phyloP scores from a whole-genome alignment of 805 yeast species.

The Teunomyces atbi region DNA sequence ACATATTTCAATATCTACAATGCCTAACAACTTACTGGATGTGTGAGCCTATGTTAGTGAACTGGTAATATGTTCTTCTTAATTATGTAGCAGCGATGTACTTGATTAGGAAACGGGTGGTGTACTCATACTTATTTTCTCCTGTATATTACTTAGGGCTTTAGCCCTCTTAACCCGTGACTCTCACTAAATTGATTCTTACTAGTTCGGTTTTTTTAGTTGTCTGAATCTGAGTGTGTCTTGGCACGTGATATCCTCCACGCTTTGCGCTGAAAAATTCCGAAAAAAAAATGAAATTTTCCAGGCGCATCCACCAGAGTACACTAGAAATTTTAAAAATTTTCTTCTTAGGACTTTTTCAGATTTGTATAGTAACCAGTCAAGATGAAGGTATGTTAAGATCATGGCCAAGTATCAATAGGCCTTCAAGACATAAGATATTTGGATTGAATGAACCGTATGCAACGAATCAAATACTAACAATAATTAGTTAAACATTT shows the following conservation, averaged over 20 bases:
- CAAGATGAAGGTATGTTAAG: constrained; percentile 46
- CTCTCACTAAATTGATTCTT: neutral
- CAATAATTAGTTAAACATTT: constrained; percentile 80
- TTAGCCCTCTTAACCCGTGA: neutral
- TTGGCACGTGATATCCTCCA: neutral
- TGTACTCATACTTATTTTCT: neutral
- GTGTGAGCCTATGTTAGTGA: too few species aligned
- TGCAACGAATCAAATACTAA: constrained; percentile 7
- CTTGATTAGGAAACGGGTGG: too few species aligned
- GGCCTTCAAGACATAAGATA: neutral
- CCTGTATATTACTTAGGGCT: neutral
- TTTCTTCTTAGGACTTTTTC: constrained; percentile 20
- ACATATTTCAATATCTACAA: too few species aligned
- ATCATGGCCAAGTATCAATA: neutral
- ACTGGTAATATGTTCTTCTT: too few species aligned
- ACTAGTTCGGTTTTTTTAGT: neutral
- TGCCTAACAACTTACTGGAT: too few species aligned
- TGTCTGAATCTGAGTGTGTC: neutral
- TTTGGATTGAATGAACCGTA: neutral
- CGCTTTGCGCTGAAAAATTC: constrained; percentile 1
- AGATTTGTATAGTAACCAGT: constrained; percentile 24
- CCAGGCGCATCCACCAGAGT: constrained; percentile 4
- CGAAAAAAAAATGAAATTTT: constrained; percentile 3
- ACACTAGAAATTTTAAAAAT: constrained; percentile 7
- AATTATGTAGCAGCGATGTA: too few species aligned